Conservation (phyloP, 305 asterid genomes). For the Fraxinus velutina region DNA sequence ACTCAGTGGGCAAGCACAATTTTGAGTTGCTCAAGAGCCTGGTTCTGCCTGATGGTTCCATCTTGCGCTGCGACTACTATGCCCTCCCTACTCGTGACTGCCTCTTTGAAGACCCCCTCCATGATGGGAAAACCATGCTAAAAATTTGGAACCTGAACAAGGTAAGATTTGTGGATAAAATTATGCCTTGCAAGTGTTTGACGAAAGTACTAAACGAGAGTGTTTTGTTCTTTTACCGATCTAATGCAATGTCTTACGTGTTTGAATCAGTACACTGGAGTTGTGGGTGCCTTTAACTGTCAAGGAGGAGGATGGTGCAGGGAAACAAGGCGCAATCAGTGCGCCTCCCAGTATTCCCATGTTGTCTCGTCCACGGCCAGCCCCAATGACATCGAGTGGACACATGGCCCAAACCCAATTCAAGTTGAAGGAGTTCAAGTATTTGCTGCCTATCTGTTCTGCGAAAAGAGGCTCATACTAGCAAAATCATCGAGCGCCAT, state of each 20-base stretch:
- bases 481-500: constrained; percentile 45
- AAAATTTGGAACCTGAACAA: constrained; percentile 87
- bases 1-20: constrained; percentile 70
- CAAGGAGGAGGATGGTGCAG: constrained; percentile 96
- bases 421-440: constrained; percentile 40
- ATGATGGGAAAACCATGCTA: constrained; percentile 75
- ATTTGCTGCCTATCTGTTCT: constrained; percentile 57
- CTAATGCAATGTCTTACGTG: neutral
- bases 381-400: constrained; percentile 77
- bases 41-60: constrained; percentile 76
- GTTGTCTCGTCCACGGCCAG: constrained; percentile 44
- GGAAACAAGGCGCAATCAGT: constrained; percentile 62
- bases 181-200: neutral
- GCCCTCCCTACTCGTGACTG: constrained; percentile 80
- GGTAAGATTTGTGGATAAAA: constrained; percentile 32
- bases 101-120: constrained; percentile 83
- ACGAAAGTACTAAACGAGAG: neutral
- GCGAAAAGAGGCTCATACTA: constrained; percentile 51
- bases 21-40: constrained; percentile 61
- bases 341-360: constrained; percentile 67
- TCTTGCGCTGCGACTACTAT: constrained; percentile 69
- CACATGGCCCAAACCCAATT: constrained; percentile 59
- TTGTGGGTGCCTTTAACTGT: constrained; percentile 81
- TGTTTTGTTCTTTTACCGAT: neutral
- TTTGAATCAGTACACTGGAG: constrained; percentile 64